Evolutionary conservation across 306 rosid species (phyloP).

Genomic region (Prunus dulcis): DNA sequence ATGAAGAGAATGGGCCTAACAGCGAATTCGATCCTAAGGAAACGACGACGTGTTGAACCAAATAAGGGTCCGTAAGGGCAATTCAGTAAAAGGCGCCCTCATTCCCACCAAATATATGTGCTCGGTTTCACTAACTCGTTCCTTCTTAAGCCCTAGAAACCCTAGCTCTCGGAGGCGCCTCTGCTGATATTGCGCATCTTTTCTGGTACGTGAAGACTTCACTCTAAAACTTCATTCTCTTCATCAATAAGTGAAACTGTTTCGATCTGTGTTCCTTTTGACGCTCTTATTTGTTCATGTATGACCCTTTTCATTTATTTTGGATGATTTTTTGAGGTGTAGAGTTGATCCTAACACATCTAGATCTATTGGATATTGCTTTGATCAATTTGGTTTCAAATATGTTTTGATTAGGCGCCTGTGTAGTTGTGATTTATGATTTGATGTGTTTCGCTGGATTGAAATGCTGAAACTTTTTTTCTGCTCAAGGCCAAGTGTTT

Average conservation of each 20-base stretch:
- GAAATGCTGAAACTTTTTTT: not conserved
- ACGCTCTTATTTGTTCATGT: not conserved
- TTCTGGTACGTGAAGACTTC: not conserved
- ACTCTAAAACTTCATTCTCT: not conserved
- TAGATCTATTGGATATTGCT: not conserved
- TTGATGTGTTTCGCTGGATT: not conserved
- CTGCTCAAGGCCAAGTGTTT: not conserved
- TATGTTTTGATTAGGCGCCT: not conserved
- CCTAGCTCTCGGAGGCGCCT: conserved; percentile 19
- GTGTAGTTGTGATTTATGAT: not conserved
- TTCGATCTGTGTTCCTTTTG: not conserved
- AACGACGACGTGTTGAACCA: not conserved
- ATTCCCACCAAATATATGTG: not conserved
- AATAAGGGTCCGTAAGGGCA: not conserved
- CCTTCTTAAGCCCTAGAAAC: conserved; percentile 11
- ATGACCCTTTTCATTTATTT: not conserved
- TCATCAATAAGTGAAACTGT: not conserved
- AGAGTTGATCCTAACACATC: not conserved
- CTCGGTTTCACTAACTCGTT: not conserved
- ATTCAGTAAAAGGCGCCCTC: not conserved
- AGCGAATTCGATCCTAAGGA: not conserved
- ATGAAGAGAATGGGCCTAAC: not conserved
- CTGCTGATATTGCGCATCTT: conserved; percentile 9
- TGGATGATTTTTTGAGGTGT: not conserved
- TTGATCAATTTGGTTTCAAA: not conserved